Conservation (phyloP, 805 yeast genomes). For the Metschnikowia sp. region DNA sequence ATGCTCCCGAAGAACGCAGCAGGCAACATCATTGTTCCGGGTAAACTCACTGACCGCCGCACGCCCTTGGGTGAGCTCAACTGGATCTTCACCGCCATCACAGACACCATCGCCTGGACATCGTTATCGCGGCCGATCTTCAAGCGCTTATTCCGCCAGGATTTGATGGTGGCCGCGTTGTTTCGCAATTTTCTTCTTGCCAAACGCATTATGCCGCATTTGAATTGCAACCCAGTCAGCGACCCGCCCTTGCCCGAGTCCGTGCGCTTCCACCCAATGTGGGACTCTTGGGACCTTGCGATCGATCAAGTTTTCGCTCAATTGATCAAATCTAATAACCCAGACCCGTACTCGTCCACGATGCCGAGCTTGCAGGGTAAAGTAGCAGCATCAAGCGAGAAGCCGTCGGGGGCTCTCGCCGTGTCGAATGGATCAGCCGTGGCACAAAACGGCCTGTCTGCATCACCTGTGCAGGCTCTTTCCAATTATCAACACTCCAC, state of each 20-base stretch:
- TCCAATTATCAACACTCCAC: constrained; percentile 81
- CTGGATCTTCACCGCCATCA: constrained; percentile 97
- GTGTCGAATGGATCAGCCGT: constrained; percentile 8
- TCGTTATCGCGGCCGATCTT: constrained; percentile 82
- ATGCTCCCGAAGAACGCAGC: constrained; percentile 45
- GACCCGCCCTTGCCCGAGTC: constrained; percentile 89
- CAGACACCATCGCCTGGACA: constrained; percentile 98
- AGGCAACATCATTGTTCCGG: constrained; percentile 75
- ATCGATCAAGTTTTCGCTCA: constrained; percentile 88
- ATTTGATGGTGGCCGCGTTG: constrained; percentile 92
- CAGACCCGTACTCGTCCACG: constrained; percentile 19
- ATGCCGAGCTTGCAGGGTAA: background rate
- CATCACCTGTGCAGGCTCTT: constrained; percentile 14
- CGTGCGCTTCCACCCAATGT: constrained; percentile 80
- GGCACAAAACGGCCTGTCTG: constrained; percentile 1
- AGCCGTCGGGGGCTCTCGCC: background rate
- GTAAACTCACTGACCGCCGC: constrained; percentile 84
- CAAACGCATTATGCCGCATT: constrained; percentile 87
- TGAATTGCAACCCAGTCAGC: constrained; percentile 90
- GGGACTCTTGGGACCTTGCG: constrained; percentile 98
- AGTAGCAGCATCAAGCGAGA: background rate
- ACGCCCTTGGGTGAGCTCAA: constrained; percentile 94
- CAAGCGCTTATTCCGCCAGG: constrained; percentile 89
- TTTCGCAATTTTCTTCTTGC: constrained; percentile 92
- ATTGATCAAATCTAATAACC: constrained; percentile 44